A percentile compares a stretch with the other conserved stretches of the same genome.
Conservation (phyloP, 1,284 basidiomycete genomes). For the Pascua guehoae region DNA sequence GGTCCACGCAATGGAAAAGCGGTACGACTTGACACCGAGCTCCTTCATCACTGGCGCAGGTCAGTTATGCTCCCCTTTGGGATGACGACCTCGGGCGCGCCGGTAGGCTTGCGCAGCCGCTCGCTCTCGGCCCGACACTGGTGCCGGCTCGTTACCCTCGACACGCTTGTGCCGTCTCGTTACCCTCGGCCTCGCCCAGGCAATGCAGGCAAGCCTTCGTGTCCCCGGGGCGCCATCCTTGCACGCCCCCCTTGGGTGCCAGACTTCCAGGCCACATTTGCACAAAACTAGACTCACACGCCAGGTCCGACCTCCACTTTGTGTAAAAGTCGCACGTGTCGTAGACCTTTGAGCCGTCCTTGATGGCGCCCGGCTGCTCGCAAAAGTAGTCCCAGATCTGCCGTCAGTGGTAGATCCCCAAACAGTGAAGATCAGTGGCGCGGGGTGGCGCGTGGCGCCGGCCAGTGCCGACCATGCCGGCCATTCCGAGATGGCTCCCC, state of each 20-base stretch:
- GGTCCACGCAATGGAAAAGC: constrained; percentile 73
- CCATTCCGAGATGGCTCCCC: too few species aligned
- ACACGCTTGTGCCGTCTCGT: too few species aligned
- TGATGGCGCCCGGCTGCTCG: constrained; percentile 61
- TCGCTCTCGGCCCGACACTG: neutral
- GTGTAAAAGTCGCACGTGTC: constrained; percentile 67
- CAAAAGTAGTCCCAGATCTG: constrained; percentile 76
- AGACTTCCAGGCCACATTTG: neutral
- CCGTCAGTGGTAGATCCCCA: neutral
- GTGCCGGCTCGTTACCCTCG: too few species aligned
- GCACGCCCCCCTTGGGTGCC: too few species aligned
- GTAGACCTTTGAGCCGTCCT: constrained; percentile 64
- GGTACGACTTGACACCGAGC: constrained; percentile 59
- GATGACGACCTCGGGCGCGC: neutral
- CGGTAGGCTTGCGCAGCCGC: neutral
- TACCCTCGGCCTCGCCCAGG: too few species aligned
- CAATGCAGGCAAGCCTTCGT: too few species aligned
- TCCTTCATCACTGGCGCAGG: constrained; percentile 55
- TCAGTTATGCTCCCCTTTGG: neutral
- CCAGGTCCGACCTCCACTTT: constrained; percentile 65
- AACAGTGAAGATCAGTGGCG: neutral
- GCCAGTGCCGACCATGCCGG: constrained; percentile 23
- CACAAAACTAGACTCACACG: too few species aligned
- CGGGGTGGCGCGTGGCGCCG: neutral
- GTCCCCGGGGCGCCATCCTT: too few species aligned